Conservation (phyloP, 306 rosid species). For the Prosopis cineraria region DNA sequence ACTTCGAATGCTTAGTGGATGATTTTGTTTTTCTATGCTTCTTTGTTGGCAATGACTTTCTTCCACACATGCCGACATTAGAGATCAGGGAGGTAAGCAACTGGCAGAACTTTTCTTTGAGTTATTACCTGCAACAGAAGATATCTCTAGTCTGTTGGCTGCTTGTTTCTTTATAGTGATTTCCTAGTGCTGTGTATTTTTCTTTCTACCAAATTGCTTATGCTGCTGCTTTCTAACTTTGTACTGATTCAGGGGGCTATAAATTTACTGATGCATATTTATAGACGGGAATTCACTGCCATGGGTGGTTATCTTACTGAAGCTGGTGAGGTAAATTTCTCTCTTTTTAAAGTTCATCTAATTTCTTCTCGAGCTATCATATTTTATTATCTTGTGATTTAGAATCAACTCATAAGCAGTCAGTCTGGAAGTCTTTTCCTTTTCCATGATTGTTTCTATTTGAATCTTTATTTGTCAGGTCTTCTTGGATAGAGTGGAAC, state of each 20-base stretch:
- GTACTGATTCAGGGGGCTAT: slow-evolving; percentile 84
- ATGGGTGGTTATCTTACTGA: slow-evolving; percentile 99
- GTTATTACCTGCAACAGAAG: slow-evolving; percentile 28
- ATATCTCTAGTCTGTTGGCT: slow-evolving; percentile 26
- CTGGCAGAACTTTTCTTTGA: slow-evolving; percentile 30
- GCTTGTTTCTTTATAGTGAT: slow-evolving; percentile 9
- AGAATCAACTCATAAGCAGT: slow-evolving; percentile 19
- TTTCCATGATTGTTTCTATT: slow-evolving; percentile 26
- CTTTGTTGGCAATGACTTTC: slow-evolving; percentile 94
- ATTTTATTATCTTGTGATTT: slow-evolving; percentile 18
- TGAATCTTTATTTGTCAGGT: slow-evolving; percentile 58
- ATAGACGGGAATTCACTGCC: slow-evolving; percentile 81
- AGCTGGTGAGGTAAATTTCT: slow-evolving; percentile 85
- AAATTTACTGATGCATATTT: slow-evolving; percentile 87
- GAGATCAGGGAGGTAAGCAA: slow-evolving; percentile 92
- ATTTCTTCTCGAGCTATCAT: slow-evolving; percentile 15
- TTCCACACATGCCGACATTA: slow-evolving; percentile 95
- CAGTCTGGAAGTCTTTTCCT: slow-evolving; percentile 10
- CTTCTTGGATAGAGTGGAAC: slow-evolving; percentile 80
- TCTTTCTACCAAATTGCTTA: slow-evolving; percentile 11
- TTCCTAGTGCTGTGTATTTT: not conserved
- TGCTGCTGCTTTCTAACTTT: slow-evolving; percentile 32
- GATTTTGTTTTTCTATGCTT: slow-evolving; percentile 90
- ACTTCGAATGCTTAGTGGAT: slow-evolving; percentile 78
- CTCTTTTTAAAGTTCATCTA: slow-evolving; percentile 21